Evolutionary conservation across 495 filamentous ascomycete species (phyloP).

Genomic region (Neurospora sp.): DNA sequence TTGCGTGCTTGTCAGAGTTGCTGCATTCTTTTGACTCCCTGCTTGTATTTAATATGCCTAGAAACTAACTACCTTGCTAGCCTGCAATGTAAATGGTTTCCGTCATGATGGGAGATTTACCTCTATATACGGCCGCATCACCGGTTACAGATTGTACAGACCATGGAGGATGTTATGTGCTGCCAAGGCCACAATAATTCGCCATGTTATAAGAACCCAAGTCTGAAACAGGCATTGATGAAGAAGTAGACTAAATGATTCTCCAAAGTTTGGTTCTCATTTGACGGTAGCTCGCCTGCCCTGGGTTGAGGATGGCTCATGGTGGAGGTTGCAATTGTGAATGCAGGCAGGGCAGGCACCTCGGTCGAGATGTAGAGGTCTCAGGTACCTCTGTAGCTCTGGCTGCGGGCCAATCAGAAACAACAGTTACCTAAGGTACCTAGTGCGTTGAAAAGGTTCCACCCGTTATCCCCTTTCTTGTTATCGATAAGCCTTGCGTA

Average conservation of each 20-base stretch:
- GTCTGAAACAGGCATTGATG: too few relatives aligned
- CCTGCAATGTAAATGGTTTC: too few relatives aligned
- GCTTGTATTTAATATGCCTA: not conserved
- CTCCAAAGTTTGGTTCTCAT: not conserved
- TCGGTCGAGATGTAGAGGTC: not conserved
- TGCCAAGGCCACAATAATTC: not conserved
- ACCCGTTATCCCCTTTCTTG: not conserved
- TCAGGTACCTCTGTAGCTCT: not conserved
- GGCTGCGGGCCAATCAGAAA: not conserved
- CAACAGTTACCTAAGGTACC: not conserved
- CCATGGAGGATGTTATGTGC: not conserved
- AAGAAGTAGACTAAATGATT: not conserved
- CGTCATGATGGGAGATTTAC: not conserved
- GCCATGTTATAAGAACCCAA: too few relatives aligned
- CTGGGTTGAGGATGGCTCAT: not conserved
- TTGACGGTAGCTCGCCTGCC: not conserved
- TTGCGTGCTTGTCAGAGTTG: not conserved
- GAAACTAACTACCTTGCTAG: not conserved
- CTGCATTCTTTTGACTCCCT: not conserved
- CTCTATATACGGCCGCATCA: not conserved
- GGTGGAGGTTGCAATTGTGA: not conserved
- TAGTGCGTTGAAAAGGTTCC: not conserved
- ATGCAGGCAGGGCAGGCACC: not conserved
- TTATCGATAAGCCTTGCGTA: conserved; percentile 21
- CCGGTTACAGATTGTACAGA: not conserved